A percentile compares a stretch with the other conserved stretches of the same genome.
phyloP scores from a whole-genome alignment of 2,329 filamentous ascomycete genomes.

The Septoria linicola region DNA sequence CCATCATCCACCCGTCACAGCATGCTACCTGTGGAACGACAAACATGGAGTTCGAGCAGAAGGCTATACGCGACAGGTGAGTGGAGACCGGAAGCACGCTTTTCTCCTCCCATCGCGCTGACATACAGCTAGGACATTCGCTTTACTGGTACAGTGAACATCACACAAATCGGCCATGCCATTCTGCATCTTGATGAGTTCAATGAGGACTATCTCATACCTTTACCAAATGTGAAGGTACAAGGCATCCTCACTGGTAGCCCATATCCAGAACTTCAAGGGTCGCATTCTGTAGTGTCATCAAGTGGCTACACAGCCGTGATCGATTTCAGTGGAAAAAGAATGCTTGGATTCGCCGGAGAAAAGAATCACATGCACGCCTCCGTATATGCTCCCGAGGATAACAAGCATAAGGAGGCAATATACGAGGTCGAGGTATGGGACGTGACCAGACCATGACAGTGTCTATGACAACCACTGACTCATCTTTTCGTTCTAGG shows the following conservation, averaged over 20 bases:
- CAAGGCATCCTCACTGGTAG: constrained; percentile 46
- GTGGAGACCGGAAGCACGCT: neutral
- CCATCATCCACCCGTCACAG: constrained; percentile 50
- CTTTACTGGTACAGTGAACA: constrained; percentile 46
- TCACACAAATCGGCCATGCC: constrained; percentile 50
- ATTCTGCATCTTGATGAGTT: constrained; percentile 46
- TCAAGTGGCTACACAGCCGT: constrained; percentile 45
- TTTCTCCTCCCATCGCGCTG: neutral
- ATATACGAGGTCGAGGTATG: constrained; percentile 13
- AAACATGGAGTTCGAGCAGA: constrained; percentile 45
- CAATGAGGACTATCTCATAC: constrained; percentile 48
- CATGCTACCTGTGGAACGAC: constrained; percentile 50
- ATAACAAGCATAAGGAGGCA: constrained; percentile 34
- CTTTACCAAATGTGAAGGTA: constrained; percentile 48
- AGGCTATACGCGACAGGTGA: constrained; percentile 46
- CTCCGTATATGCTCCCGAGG: constrained; percentile 36
- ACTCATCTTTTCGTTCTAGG: constrained; percentile 41
- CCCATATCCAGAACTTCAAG: constrained; percentile 47
- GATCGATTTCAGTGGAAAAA: constrained; percentile 47
- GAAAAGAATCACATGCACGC: constrained; percentile 47
- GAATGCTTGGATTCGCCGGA: constrained; percentile 40
- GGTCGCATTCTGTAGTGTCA: constrained; percentile 43
- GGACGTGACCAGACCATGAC: neutral
- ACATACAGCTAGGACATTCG: constrained; percentile 40
- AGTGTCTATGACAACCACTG: constrained; percentile 6